Evolutionary conservation across 306 rosid genomes (phyloP).

Genomic region (Canavalia ensiformis): DNA sequence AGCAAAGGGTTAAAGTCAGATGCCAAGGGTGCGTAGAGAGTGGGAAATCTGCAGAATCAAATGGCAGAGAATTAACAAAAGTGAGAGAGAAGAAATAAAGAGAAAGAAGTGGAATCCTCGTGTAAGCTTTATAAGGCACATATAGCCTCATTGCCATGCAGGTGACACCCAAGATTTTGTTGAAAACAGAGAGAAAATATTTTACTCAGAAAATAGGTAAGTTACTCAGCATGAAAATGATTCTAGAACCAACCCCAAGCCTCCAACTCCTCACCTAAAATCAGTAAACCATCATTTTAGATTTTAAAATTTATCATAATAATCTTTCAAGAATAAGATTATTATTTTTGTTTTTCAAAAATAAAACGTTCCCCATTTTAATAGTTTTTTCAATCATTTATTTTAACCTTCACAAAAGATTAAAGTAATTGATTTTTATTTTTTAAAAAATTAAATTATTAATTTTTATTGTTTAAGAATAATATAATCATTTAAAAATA

Average conservation of each 20-base stretch:
- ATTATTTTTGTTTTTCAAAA: too few species aligned
- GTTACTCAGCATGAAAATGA: background rate
- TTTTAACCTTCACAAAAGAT: too few species aligned
- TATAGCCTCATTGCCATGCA: constrained; percentile 73
- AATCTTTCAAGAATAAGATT: too few species aligned
- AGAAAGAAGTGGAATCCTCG: constrained; percentile 61
- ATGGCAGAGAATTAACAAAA: constrained; percentile 61
- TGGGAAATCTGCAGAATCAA: constrained; percentile 63
- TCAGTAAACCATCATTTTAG: too few species aligned
- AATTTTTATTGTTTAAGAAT: too few species aligned
- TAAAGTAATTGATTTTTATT: too few species aligned
- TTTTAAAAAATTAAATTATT: too few species aligned
- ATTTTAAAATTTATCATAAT: too few species aligned
- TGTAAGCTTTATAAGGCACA: constrained; percentile 66
- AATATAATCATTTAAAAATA: too few species aligned
- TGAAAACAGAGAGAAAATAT: constrained; percentile 42
- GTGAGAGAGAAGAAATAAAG: constrained; percentile 52
- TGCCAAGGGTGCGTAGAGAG: constrained; percentile 41
- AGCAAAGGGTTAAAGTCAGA: constrained; percentile 33
- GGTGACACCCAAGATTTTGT: constrained; percentile 51
- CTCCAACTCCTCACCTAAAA: background rate
- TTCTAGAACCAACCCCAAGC: background rate
- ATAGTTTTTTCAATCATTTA: too few species aligned
- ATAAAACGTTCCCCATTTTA: too few species aligned
- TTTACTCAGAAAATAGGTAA: constrained; percentile 12